Evolutionary conservation across 371 early-diverging fungal species (phyloP).

Genomic region (Actinomortierella wolfii): DNA sequence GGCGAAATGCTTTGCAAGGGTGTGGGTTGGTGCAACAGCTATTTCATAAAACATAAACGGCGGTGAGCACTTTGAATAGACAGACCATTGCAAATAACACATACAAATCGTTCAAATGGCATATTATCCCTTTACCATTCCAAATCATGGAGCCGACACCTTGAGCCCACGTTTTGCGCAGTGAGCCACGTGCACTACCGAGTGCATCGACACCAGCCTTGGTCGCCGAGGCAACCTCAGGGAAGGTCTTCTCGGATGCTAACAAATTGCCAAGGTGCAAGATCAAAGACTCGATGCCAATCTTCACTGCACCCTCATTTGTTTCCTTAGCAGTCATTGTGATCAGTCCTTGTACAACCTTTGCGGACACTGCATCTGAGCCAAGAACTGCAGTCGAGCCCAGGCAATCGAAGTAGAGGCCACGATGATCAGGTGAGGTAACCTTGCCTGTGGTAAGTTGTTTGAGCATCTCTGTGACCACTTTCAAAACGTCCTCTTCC

Average conservation of each 20-base stretch:
- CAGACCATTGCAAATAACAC: slow-evolving; percentile 1
- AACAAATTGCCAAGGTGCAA: slow-evolving; percentile 63
- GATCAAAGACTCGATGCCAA: slow-evolving; percentile 68
- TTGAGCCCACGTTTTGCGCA: slow-evolving; percentile 64
- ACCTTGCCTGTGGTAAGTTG: slow-evolving; percentile 62
- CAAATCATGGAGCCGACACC: slow-evolving; percentile 55
- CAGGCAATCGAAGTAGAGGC: slow-evolving; percentile 61
- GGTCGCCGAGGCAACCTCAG: slow-evolving; percentile 49
- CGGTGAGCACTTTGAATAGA: not conserved
- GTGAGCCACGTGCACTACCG: slow-evolving; percentile 57
- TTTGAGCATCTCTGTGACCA: slow-evolving; percentile 66
- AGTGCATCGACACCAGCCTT: slow-evolving; percentile 62
- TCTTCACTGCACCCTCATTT: slow-evolving; percentile 69
- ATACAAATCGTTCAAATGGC: slow-evolving; percentile 1
- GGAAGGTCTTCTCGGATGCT: slow-evolving; percentile 52
- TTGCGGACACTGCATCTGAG: slow-evolving; percentile 62
- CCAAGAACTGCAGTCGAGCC: slow-evolving; percentile 53
- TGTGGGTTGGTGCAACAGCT: slow-evolving; percentile 34
- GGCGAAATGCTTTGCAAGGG: slow-evolving; percentile 30
- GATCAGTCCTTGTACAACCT: slow-evolving; percentile 63
- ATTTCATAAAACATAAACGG: no score
- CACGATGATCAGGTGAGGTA: slow-evolving; percentile 69
- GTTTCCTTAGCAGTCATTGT: slow-evolving; percentile 78
- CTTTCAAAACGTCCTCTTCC: slow-evolving; percentile 53
- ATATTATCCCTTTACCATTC: slow-evolving; percentile 40